phyloP scores from a whole-genome alignment of 2,329 filamentous ascomycete genomes.

The Drechmeria coniospora region DNA sequence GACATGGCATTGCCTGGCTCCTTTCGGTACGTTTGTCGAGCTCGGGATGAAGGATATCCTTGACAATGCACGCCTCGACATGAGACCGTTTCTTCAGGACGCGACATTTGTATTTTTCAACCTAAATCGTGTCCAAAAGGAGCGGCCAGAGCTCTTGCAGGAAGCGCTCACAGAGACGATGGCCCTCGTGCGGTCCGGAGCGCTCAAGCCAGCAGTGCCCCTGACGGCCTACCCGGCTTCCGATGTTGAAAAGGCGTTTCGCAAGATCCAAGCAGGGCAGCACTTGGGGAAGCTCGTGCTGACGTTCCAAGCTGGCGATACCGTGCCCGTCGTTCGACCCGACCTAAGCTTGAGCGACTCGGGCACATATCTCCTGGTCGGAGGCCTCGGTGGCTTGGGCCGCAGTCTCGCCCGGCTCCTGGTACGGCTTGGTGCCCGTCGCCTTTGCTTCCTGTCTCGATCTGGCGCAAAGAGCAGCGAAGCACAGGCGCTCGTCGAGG shows the following conservation, averaged over 20 bases:
- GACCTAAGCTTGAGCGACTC: conserved; percentile 4
- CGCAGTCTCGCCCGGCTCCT: conserved; percentile 10
- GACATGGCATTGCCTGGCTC: conserved; percentile 14
- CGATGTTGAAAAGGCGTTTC: conserved; percentile 17
- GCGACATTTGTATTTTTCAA: conserved; percentile 2
- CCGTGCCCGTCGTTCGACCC: background rate
- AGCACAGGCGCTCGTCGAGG: conserved; percentile 6
- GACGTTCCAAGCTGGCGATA: background rate
- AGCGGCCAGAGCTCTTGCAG: background rate
- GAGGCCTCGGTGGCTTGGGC: conserved; percentile 14
- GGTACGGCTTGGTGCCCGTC: conserved; percentile 10
- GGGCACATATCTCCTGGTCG: conserved; percentile 13
- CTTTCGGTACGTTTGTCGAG: conserved; percentile 17
- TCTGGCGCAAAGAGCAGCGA: conserved; percentile 9
- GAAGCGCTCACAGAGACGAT: background rate
- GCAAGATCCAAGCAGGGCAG: conserved; percentile 18
- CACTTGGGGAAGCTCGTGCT: conserved; percentile 24
- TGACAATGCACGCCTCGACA: conserved; percentile 16
- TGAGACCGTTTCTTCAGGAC: conserved; percentile 2
- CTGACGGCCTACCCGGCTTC: conserved; percentile 4
- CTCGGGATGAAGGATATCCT: conserved; percentile 12
- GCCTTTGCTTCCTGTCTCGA: conserved; percentile 14
- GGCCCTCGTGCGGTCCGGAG: background rate
- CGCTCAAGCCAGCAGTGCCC: background rate
- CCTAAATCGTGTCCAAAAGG: background rate